Evolutionary conservation across 805 yeast species (phyloP).

Genomic region (Yarrowia sp.): DNA sequence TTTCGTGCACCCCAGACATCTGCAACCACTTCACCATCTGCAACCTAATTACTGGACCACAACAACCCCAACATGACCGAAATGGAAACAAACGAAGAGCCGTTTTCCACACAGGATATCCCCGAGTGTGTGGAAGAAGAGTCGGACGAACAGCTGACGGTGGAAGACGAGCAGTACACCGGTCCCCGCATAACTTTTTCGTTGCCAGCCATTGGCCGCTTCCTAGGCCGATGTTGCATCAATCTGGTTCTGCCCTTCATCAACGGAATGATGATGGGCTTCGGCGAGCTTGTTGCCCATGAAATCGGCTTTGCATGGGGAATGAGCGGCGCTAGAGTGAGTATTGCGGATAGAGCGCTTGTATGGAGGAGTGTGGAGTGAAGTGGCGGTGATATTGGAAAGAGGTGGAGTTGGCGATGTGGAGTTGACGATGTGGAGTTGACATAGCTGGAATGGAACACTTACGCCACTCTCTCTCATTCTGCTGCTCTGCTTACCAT

Average conservation of each 20-base stretch:
- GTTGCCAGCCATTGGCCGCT: not conserved
- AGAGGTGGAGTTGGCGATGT: no score
- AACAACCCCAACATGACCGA: conserved; percentile 8
- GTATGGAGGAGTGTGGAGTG: not conserved
- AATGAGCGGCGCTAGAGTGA: conserved; percentile 68
- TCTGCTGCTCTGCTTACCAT: no score
- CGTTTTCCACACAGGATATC: conserved; percentile 6
- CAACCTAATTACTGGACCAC: not conserved
- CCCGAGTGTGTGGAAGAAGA: conserved; percentile 15
- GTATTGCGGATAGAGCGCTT: not conserved
- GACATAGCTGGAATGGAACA: no score
- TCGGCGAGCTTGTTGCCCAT: conserved; percentile 92
- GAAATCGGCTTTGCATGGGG: conserved; percentile 80
- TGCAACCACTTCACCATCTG: no score
- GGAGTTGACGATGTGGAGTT: no score
- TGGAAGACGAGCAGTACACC: not conserved
- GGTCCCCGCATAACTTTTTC: conserved; percentile 17
- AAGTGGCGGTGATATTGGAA: no score
- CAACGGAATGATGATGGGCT: conserved; percentile 93
- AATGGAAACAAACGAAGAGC: conserved; percentile 13
- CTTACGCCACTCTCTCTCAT: no score
- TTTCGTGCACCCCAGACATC: no score
- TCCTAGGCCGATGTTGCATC: conserved; percentile 44
- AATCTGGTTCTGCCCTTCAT: conserved; percentile 82
- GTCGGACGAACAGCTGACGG: conserved; percentile 1